phyloP scores from a whole-genome alignment of 2,329 filamentous ascomycete genomes.

The Trichoderma brevicompactum region DNA sequence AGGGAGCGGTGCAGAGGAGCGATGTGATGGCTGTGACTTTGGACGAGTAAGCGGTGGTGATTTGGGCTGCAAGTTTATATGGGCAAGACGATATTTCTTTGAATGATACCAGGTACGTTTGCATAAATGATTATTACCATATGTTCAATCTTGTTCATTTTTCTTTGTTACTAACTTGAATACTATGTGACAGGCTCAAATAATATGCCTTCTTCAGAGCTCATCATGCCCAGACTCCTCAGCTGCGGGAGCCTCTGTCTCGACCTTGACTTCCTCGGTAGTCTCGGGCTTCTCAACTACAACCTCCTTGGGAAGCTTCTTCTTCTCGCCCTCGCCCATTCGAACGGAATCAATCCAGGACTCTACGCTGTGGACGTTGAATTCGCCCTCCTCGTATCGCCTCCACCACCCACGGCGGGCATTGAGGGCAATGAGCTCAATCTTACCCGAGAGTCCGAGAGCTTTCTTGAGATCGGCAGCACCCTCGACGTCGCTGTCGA shows the following conservation, averaged over 20 bases:
- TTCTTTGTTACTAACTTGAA: slow-evolving; percentile 15
- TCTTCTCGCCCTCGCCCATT: slow-evolving; percentile 83
- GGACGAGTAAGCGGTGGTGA: slow-evolving; percentile 41
- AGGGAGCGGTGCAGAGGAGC: slow-evolving; percentile 56
- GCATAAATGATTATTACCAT: too few relatives aligned
- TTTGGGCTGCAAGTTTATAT: not conserved
- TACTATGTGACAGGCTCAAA: not conserved
- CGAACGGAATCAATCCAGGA: slow-evolving; percentile 90
- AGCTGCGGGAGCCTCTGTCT: slow-evolving; percentile 37
- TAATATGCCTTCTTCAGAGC: slow-evolving; percentile 44
- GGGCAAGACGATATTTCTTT: not conserved
- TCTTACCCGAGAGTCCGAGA: slow-evolving; percentile 63
- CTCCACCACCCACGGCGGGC: slow-evolving; percentile 86
- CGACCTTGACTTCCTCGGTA: slow-evolving; percentile 22
- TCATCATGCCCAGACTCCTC: slow-evolving; percentile 51
- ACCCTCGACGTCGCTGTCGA: slow-evolving; percentile 58
- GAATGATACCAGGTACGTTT: slow-evolving; percentile 27
- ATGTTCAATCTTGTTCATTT: slow-evolving; percentile 14
- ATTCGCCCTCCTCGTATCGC: slow-evolving; percentile 66
- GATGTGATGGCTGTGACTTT: slow-evolving; percentile 57
- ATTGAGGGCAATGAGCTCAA: slow-evolving; percentile 82
- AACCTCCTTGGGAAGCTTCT: slow-evolving; percentile 69
- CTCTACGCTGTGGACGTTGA: slow-evolving; percentile 68
- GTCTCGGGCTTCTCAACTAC: slow-evolving; percentile 45
- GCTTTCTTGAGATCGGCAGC: slow-evolving; percentile 49